A percentile compares a stretch with the other conserved stretches of the same genome.
phyloP scores from a whole-genome alignment of 148 eudicot species.

The Chenopodium quinoa region DNA sequence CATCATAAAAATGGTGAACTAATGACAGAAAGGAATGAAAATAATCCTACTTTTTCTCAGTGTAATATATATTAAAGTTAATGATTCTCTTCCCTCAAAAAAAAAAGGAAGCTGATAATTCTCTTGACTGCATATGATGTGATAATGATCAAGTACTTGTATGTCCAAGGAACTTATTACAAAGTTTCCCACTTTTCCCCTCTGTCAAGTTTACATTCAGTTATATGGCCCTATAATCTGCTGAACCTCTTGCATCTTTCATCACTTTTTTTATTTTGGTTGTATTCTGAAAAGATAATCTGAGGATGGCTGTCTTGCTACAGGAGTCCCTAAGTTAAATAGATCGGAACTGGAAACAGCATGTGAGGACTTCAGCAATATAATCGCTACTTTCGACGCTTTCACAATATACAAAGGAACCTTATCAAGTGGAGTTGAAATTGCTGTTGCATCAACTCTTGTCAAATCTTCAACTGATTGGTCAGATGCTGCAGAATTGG shows the following conservation, averaged over 20 bases:
- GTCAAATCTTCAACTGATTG: conserved; percentile 58
- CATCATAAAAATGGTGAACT: neutral
- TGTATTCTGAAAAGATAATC: neutral
- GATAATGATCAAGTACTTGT: neutral
- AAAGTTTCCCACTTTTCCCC: neutral
- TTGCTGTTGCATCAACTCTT: conserved; percentile 68
- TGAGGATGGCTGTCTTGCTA: conserved; percentile 6
- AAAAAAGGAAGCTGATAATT: neutral
- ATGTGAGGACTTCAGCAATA: conserved; percentile 99
- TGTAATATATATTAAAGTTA: neutral
- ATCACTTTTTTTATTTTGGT: neutral
- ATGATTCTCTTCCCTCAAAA: neutral
- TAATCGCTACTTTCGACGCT: conserved; percentile 51
- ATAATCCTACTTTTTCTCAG: neutral
- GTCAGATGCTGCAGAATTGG: conserved; percentile 63
- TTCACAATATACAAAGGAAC: conserved; percentile 83
- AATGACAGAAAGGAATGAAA: neutral
- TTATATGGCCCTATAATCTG: neutral
- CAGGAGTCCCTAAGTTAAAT: conserved; percentile 93
- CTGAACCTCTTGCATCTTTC: neutral
- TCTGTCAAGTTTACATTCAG: neutral
- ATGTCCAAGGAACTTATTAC: neutral
- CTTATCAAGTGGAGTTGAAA: conserved; percentile 93
- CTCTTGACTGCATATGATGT: neutral
- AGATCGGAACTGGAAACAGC: conserved; percentile 80